phyloP scores from a whole-genome alignment of 2,329 filamentous ascomycete genomes.

The Paecilomyces sp. region DNA sequence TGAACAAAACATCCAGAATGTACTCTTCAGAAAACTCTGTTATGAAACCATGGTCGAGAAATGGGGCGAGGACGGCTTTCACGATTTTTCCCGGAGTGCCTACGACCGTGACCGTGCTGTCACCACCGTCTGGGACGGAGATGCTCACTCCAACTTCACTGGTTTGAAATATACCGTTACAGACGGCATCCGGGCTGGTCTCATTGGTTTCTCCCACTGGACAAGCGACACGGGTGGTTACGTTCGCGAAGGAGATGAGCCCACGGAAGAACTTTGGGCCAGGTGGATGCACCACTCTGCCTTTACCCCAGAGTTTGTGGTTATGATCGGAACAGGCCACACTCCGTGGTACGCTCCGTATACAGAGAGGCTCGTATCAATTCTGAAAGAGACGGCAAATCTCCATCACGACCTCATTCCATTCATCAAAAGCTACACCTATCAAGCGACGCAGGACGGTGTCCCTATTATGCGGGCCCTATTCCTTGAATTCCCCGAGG shows the following conservation, averaged over 20 bases:
- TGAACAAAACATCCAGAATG: slow-evolving; percentile 28
- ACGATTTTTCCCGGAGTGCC: background rate
- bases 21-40: background rate
- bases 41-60: background rate
- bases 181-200: background rate
- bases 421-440: background rate
- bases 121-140: background rate
- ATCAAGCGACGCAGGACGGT: background rate
- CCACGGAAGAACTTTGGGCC: background rate
- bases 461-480: background rate
- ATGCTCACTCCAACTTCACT: background rate
- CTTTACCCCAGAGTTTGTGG: background rate
- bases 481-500: background rate
- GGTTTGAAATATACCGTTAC: background rate
- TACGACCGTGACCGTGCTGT: background rate
- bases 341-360: background rate
- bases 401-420: background rate
- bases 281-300: background rate
- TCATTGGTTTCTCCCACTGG: slow-evolving; percentile 1
- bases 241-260: background rate
- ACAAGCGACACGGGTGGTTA: background rate
- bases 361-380: background rate
- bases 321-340: background rate
- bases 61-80: background rate
- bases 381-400: background rate